These are phyloP conservation scores for Amylostereum areolatum DNA, from an alignment of 1,284 basidiomycete species.

Conservation along the genomic window DNA sequence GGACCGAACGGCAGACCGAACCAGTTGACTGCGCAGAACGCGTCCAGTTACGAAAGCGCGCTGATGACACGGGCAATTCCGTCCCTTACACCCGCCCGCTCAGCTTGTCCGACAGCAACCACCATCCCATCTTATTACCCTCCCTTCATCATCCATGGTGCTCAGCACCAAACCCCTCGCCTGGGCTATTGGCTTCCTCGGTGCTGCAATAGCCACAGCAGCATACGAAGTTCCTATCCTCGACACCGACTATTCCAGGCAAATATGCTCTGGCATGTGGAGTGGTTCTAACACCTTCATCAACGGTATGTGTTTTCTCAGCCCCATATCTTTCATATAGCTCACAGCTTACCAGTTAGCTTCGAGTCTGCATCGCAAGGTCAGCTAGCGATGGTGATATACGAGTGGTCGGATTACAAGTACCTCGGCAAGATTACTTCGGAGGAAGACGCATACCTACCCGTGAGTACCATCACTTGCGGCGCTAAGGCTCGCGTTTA, in stretches of 20 bases:
- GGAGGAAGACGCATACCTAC: slow-evolving; percentile 48
- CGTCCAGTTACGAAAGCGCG: too few species aligned
- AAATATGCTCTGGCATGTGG: slow-evolving; percentile 97
- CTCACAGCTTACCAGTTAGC: slow-evolving; percentile 46
- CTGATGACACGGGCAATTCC: too few species aligned
- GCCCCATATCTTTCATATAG: slow-evolving; percentile 9
- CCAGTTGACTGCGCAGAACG: too few species aligned
- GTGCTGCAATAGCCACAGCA: slow-evolving; percentile 20
- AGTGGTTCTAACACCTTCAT: slow-evolving; percentile 75
- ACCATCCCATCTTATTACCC: background rate
- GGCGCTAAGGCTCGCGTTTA: background rate
- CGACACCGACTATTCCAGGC: slow-evolving; percentile 74
- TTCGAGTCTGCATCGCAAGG: slow-evolving; percentile 81
- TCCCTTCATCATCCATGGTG: slow-evolving; percentile 8
- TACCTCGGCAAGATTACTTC: slow-evolving; percentile 77
- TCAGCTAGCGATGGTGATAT: slow-evolving; percentile 91
- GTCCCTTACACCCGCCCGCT: too few species aligned
- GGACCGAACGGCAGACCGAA: too few species aligned
- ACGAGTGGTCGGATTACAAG: slow-evolving; percentile 87
- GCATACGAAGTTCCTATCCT: slow-evolving; percentile 63
- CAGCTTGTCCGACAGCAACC: background rate
- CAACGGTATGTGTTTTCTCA: slow-evolving; percentile 56
- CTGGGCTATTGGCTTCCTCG: slow-evolving; percentile 12
- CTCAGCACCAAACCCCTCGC: slow-evolving; percentile 27
- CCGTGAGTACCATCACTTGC: slow-evolving; percentile 43